phyloP scores from a whole-genome alignment of 352 stramenopile species.

The Globisporangium cederbergense region DNA sequence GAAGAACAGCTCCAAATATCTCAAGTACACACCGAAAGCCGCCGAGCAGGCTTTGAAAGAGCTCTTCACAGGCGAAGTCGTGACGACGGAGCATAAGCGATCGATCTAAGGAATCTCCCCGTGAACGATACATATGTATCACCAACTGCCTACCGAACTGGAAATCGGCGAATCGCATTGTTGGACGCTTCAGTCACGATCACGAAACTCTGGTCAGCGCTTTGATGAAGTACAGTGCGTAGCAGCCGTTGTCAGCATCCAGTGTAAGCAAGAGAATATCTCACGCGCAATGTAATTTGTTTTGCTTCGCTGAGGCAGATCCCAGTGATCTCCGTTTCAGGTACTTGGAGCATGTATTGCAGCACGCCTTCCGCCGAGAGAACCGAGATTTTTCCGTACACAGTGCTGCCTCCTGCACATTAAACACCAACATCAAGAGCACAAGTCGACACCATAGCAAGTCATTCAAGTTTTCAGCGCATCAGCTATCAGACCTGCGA shows the following conservation, averaged over 20 bases:
- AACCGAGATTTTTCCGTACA: constrained; percentile 65
- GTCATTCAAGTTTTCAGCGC: too few species aligned
- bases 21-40: constrained; percentile 86
- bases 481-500: constrained; percentile 39
- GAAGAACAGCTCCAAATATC: constrained; percentile 87
- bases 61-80: constrained; percentile 65
- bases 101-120: background rate
- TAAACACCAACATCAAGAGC: background rate
- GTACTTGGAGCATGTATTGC: constrained; percentile 46
- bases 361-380: constrained; percentile 47
- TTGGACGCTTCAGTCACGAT: constrained; percentile 77
- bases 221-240: constrained; percentile 21
- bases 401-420: constrained; percentile 24
- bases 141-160: constrained; percentile 21
- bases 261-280: too few species aligned
- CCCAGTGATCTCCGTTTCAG: constrained; percentile 68
- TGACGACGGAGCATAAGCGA: constrained; percentile 18
- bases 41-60: constrained; percentile 80
- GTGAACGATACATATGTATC: too few species aligned
- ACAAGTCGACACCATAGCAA: background rate
- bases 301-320: constrained; percentile 45
- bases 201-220: constrained; percentile 48
- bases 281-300: too few species aligned
- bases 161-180: constrained; percentile 61
- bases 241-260: too few species aligned